Base-by-base conservation (phyloP, 345 rosid species). In the Gossypium thurberi region DNA sequence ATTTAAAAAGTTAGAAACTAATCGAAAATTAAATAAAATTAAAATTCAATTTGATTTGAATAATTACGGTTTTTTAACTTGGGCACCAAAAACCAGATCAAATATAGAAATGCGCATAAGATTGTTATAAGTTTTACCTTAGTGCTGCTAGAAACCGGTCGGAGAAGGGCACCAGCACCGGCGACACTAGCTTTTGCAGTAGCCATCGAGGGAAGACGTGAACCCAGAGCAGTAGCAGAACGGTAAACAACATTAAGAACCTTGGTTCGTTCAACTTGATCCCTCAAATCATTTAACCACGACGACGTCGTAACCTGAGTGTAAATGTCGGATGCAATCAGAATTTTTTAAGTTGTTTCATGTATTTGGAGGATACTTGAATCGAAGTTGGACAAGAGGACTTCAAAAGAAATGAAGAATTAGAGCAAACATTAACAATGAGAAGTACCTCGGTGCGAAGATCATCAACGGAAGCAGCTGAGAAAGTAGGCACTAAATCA, bases 111-210 rank as follows among this genome's bases (percentile, higher is more conserved):
- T 12, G 40, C 26, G 17, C 42, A 25, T 12, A 11, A 26, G 9
- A 25, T 25, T 13, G 3, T 59, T 59, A 12, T 28, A 0, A n/a
- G 11, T 52, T 68, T 10, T 88, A 94, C 99, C 94, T 89, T 92
- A 47, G 99, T 95, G 75, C 94, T 81, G 70, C 87, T 91, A 66
- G 97, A 90, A 68, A 95, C 97, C 0, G 99, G 99, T 52, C 86
- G 89, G 46, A 95, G 82, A 82, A 92, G 88, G 20, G 96, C 96
- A 68, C 99, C 91, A 40, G 97, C 98, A 82, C 94, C 97, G 65
- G 89, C 98, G 74, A 95, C 99, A 81, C 89, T 91, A 53, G 98
- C 99, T 79, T 84, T 92, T 15, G 99, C 98, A 70, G 89, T 95
- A 57, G 99, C 96, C 70, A 92, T 86, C 51, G 97, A 93, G 15